Evolutionary conservation across 2,329 filamentous ascomycete genomes (phyloP).

Genomic region (Phialemoniopsis sp.): DNA sequence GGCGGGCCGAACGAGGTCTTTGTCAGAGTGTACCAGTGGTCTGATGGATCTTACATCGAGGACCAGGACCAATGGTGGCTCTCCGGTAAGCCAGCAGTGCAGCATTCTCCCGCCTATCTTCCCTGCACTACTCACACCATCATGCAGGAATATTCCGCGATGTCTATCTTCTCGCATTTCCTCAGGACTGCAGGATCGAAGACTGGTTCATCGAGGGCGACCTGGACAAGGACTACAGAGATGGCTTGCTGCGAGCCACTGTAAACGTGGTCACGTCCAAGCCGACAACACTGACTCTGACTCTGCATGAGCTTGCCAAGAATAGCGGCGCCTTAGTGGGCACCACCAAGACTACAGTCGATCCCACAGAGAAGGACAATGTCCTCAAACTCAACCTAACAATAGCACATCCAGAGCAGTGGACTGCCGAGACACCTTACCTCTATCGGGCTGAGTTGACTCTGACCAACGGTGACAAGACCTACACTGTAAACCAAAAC

Average conservation of each 20-base stretch:
- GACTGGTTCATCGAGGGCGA: slow-evolving; percentile 53
- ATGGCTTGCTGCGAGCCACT: slow-evolving; percentile 44
- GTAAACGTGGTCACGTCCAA: slow-evolving; percentile 30
- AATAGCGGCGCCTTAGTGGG: slow-evolving; percentile 11
- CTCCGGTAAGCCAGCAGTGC: slow-evolving; percentile 32
- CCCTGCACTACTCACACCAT: neutral
- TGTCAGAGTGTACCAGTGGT: slow-evolving; percentile 68
- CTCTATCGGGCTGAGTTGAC: slow-evolving; percentile 52
- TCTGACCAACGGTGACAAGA: slow-evolving; percentile 17
- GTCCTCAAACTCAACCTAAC: slow-evolving; percentile 37
- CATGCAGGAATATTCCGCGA: slow-evolving; percentile 58
- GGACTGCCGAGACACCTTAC: slow-evolving; percentile 64
- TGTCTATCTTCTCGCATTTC: slow-evolving; percentile 57
- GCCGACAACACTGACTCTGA: slow-evolving; percentile 30
- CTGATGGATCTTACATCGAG: slow-evolving; percentile 65
- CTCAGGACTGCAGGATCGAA: slow-evolving; percentile 44
- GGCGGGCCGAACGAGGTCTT: slow-evolving; percentile 48
- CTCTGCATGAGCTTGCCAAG: slow-evolving; percentile 32
- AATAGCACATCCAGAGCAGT: slow-evolving; percentile 53
- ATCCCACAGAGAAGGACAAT: slow-evolving; percentile 17
- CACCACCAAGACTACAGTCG: slow-evolving; percentile 11
- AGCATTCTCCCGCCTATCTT: no score
- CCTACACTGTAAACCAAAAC: slow-evolving; percentile 42
- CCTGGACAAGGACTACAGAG: slow-evolving; percentile 45
- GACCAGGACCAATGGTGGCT: slow-evolving; percentile 69